Evolutionary conservation across 495 filamentous ascomycete genomes (phyloP), one percentile per base, ranked within the genome.

Genomic region (Aeminium ludgeri): DNA sequence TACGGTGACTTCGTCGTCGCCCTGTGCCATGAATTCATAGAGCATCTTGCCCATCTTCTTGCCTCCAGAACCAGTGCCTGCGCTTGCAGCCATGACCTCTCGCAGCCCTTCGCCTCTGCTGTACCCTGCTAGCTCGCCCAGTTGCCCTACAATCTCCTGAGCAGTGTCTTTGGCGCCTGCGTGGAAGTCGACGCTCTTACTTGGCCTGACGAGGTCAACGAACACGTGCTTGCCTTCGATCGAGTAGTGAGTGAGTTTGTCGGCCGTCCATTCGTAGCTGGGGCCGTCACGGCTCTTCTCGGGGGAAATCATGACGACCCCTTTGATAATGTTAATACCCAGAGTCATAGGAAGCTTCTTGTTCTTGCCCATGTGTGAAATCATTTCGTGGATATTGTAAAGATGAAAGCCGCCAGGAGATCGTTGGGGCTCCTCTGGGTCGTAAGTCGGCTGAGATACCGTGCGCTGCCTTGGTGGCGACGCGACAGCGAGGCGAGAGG

Each of bases 191-290:
- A 93, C 62, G 53, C 85, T 94, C 61, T 82, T 93, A 55, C 80
- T 91, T 7, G 89, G 89, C 27, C 79, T 65, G 30, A 94, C 76
- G 27, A 96, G 67, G 55, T 96, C 89, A 45, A 99, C 64, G 54
- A 99, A 99, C 12, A 99, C 81, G 59, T 96, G 89, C 56, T 99
- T 99, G 12, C 86, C 87, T 65, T 99, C 89, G 34, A 91, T 82
- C 10, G 84, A 92, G 62, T 99, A 96, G 58, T 92, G 80, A 12
- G 76, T 82, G 58, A 99, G 74, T 56, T 83, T 87, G 25, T 95
- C 84, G 0, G 86, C 86, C 0, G 76, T 78, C 89, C 89, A 99
- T 56, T 92, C 87, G 53, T 91, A 76, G 45, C 79, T 76, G 7
- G 77, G 76, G 7, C 82, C 85, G 54, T 91, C 84, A 28, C 67